Conservation (phyloP, 2,329 filamentous ascomycete species). For the Fusarium fujikuroi region DNA sequence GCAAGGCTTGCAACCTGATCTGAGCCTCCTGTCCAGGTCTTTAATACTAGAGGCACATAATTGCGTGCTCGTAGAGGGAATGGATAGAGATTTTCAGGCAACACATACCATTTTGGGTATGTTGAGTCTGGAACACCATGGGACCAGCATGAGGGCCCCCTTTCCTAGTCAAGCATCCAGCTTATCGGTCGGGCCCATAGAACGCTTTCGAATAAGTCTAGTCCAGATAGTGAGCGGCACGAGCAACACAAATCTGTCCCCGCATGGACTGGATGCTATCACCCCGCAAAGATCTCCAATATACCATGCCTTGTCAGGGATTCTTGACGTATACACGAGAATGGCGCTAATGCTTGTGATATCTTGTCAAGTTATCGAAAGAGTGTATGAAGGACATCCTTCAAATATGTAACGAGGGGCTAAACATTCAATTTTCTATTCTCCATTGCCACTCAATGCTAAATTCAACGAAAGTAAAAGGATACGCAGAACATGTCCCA, state of each 20-base stretch:
- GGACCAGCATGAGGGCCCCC: background rate
- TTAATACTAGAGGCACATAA: background rate
- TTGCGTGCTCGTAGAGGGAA: background rate
- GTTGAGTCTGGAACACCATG: background rate
- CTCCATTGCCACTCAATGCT: background rate
- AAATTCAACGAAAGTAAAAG: background rate
- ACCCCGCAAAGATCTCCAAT: background rate
- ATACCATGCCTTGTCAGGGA: too few relatives aligned
- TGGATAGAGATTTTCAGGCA: background rate
- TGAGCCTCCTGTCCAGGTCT: background rate
- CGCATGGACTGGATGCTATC: background rate
- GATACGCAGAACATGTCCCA: background rate
- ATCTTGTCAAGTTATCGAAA: background rate
- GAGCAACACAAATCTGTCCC: too few relatives aligned
- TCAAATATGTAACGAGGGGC: background rate
- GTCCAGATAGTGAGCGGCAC: background rate
- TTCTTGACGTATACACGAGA: background rate
- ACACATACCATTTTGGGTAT: background rate
- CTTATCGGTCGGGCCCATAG: too few relatives aligned
- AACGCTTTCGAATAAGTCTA: background rate
- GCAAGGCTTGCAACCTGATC: background rate
- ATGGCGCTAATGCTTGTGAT: too few relatives aligned
- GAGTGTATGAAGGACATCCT: background rate
- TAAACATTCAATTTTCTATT: background rate
- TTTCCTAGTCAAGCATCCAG: background rate